Conservation (phyloP, 257 asterid species). For the Linderniella brevidens region DNA sequence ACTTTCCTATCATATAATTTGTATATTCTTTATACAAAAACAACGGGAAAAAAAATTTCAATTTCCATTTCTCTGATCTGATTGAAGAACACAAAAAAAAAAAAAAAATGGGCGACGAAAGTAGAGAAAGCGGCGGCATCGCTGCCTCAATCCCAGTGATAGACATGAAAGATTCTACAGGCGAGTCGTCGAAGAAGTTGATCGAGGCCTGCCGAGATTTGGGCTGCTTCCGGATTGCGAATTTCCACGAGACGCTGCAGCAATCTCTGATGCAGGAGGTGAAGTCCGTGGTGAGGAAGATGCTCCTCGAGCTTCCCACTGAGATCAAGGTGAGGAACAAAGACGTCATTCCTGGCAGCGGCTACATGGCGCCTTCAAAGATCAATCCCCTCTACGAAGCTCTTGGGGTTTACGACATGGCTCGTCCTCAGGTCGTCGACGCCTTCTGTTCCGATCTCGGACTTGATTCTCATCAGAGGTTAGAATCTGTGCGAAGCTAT, state of each 20-base stretch:
- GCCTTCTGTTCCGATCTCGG: conserved; percentile 30
- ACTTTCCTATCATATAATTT: no score
- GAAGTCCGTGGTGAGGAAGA: conserved; percentile 20
- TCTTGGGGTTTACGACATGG: conserved; percentile 45
- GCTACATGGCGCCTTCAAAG: conserved; percentile 39
- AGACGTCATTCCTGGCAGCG: conserved; percentile 37
- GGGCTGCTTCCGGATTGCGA: conserved; percentile 41
- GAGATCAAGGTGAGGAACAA: conserved; percentile 29
- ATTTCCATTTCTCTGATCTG: no score
- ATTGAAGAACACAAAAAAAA: no score
- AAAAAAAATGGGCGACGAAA: no score
- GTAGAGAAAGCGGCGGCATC: no score
- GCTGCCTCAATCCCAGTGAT: conserved; percentile 17
- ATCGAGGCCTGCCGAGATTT: conserved; percentile 37
- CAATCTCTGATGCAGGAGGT: conserved; percentile 24
- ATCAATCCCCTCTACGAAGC: conserved; percentile 52
- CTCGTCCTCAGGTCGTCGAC: conserved; percentile 24
- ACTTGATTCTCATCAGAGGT: conserved; percentile 47
- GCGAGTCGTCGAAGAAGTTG: conserved; percentile 12
- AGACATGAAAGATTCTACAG: conserved; percentile 21
- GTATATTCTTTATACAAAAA: no score
- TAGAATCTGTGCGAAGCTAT: background rate
- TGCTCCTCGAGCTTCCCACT: conserved; percentile 26
- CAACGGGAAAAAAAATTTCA: no score
- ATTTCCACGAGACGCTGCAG: conserved; percentile 16